phyloP scores from a whole-genome alignment of 208 protist species.

The Leishmania tarentolae region DNA sequence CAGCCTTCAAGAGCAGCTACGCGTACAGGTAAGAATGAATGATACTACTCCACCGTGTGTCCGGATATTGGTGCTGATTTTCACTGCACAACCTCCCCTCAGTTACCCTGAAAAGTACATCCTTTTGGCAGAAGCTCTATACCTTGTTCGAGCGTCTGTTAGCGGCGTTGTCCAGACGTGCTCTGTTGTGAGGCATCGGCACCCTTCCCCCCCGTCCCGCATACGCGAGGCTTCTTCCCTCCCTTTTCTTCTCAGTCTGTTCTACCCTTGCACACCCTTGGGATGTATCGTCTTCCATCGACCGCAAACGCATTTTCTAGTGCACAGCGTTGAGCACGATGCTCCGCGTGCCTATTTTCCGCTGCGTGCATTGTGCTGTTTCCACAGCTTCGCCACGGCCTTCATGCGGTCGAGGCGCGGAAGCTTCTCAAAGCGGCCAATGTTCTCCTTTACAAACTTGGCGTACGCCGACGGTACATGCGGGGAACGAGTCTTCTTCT shows the following conservation, averaged over 20 bases:
- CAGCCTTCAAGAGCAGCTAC: not conserved
- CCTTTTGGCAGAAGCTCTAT: not conserved
- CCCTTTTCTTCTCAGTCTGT: not conserved
- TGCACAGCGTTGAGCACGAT: not conserved
- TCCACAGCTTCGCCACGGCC: constrained; percentile 88
- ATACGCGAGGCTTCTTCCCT: not conserved
- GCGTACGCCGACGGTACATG: constrained; percentile 58
- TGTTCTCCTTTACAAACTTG: constrained; percentile 81
- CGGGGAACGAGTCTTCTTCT: constrained; percentile 19
- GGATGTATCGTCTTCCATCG: not conserved
- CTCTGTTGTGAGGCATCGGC: not conserved
- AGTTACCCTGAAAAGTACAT: not conserved
- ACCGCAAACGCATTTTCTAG: not conserved
- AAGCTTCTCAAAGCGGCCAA: constrained; percentile 73
- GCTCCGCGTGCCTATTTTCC: constrained; percentile 10
- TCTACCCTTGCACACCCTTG: not conserved
- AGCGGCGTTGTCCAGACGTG: not conserved
- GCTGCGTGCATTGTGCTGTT: constrained; percentile 50
- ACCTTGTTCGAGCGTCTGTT: not conserved
- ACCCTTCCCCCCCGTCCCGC: not conserved
- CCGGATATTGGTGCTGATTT: not conserved
- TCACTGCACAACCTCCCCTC: not conserved
- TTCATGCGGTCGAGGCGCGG: constrained; percentile 79
- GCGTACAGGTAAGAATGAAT: not conserved
- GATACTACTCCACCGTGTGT: not conserved